Percentiles rank a stretch among this genome's conserved stretches.
Conservation (phyloP, 805 yeast genomes). For the Saturnispora dispora region DNA sequence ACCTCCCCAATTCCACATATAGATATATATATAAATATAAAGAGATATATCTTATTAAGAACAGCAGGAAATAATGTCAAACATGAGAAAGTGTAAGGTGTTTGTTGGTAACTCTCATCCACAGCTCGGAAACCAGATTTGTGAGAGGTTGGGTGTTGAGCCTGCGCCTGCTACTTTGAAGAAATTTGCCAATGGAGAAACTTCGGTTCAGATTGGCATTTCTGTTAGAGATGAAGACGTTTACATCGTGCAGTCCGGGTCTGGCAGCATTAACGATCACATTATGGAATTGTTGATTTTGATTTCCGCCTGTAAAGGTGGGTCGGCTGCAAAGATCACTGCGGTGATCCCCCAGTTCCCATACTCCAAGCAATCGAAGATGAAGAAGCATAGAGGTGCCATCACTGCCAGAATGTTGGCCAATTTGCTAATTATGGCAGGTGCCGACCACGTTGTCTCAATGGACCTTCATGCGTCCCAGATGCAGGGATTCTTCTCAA, state of each 20-base stretch:
- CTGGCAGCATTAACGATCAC: constrained; percentile 82
- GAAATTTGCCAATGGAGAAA: constrained; percentile 95
- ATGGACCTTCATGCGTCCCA: constrained; percentile 97
- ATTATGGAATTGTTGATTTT: constrained; percentile 92
- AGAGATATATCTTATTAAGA: not conserved
- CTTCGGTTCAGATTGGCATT: constrained; percentile 89
- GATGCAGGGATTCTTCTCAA: constrained; percentile 97
- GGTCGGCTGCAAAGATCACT: constrained; percentile 94
- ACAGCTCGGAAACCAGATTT: constrained; percentile 81
- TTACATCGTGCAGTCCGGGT: constrained; percentile 84
- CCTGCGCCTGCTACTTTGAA: constrained; percentile 88
- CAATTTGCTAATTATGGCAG: constrained; percentile 90
- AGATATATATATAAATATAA: not conserved
- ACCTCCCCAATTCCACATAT: not conserved
- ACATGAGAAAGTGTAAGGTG: constrained; percentile 93
- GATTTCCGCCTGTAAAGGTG: constrained; percentile 94
- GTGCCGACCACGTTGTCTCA: constrained; percentile 96
- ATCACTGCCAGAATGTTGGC: constrained; percentile 98
- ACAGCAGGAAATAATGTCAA: not conserved
- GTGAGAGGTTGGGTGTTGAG: constrained; percentile 83
- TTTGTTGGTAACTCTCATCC: constrained; percentile 97
- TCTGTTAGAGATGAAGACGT: constrained; percentile 97
- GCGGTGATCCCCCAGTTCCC: constrained; percentile 98
- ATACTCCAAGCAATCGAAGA: constrained; percentile 91
- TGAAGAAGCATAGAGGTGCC: constrained; percentile 98